Conservation (phyloP, 495 filamentous ascomycete genomes). For the Penicillium dipodomyicola region DNA sequence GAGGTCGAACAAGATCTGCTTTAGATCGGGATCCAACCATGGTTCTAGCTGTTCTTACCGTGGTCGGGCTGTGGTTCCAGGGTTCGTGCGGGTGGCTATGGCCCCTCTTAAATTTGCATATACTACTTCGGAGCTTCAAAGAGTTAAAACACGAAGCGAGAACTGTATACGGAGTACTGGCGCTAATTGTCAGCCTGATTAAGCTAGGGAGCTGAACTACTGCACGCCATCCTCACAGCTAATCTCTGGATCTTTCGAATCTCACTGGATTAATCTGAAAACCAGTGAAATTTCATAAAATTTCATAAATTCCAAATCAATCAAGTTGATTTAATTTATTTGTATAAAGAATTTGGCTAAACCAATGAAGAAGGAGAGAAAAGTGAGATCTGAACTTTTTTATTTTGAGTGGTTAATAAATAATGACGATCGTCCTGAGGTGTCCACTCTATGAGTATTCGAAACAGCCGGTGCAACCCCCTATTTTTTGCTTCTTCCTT, state of each 20-base stretch:
- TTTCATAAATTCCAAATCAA: background rate
- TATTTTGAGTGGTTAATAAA: conserved; percentile 3
- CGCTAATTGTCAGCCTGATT: background rate
- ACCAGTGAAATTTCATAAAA: background rate
- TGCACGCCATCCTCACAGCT: conserved; percentile 3
- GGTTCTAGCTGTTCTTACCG: background rate
- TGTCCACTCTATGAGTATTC: conserved; percentile 9
- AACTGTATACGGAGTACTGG: background rate
- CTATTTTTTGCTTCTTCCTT: conserved; percentile 1
- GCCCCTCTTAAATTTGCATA: too few relatives aligned
- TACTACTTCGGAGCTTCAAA: too few relatives aligned
- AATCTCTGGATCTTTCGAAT: background rate
- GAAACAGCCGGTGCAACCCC: conserved; percentile 12
- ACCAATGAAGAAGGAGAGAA: conserved; percentile 1
- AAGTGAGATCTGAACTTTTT: conserved; percentile 7
- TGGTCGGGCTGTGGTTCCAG: background rate
- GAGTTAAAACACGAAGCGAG: background rate
- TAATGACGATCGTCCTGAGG: conserved; percentile 10
- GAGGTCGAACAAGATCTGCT: background rate
- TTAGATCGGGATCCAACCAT: conserved; percentile 1
- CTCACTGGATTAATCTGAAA: background rate
- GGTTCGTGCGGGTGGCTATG: background rate
- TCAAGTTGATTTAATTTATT: background rate
- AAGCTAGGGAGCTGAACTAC: conserved; percentile 4
- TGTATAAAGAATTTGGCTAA: background rate